Percentiles rank a stretch among this genome's conserved stretches.
Evolutionary conservation across 1,284 basidiomycete species (phyloP).

Genomic region (Austroboletus niveus): DNA sequence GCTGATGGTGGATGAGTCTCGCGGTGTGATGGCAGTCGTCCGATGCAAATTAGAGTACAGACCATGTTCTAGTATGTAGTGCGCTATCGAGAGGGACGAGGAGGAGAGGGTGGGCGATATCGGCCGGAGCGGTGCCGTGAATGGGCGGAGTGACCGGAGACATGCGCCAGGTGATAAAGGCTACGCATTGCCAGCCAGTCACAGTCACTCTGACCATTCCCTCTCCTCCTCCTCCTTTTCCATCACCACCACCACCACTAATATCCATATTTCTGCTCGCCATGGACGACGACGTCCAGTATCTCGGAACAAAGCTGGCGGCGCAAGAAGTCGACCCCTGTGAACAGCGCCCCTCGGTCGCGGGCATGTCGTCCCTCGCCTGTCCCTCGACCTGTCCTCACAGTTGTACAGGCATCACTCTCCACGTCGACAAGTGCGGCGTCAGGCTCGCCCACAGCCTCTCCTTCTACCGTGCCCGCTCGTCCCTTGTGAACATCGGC

Average conservation of each 20-base stretch:
- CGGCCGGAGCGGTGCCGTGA: slow-evolving; percentile 26
- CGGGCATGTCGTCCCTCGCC: slow-evolving; percentile 24
- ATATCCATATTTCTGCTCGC: background rate
- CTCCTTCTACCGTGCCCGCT: slow-evolving; percentile 27
- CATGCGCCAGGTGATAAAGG: slow-evolving; percentile 27
- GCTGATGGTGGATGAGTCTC: too few species aligned
- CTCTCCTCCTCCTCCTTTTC: slow-evolving; percentile 2
- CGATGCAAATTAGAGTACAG: slow-evolving; percentile 19
- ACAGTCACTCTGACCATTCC: slow-evolving; percentile 19
- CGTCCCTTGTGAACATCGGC: slow-evolving; percentile 29
- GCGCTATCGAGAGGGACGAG: too few species aligned
- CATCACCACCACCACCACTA: background rate
- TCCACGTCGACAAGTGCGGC: slow-evolving; percentile 32
- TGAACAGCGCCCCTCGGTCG: slow-evolving; percentile 10
- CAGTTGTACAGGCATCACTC: slow-evolving; percentile 20
- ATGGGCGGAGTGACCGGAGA: slow-evolving; percentile 20
- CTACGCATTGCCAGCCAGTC: slow-evolving; percentile 32
- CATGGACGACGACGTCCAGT: slow-evolving; percentile 37
- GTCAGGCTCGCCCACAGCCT: slow-evolving; percentile 30
- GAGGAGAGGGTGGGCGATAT: background rate
- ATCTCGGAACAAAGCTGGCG: slow-evolving; percentile 30
- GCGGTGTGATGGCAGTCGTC: too few species aligned
- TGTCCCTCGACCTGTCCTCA: slow-evolving; percentile 8
- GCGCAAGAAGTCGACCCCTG: slow-evolving; percentile 15
- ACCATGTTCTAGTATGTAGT: slow-evolving; percentile 19